Conservation (phyloP, 441 rosid genomes). For the Erodium moschatum region DNA sequence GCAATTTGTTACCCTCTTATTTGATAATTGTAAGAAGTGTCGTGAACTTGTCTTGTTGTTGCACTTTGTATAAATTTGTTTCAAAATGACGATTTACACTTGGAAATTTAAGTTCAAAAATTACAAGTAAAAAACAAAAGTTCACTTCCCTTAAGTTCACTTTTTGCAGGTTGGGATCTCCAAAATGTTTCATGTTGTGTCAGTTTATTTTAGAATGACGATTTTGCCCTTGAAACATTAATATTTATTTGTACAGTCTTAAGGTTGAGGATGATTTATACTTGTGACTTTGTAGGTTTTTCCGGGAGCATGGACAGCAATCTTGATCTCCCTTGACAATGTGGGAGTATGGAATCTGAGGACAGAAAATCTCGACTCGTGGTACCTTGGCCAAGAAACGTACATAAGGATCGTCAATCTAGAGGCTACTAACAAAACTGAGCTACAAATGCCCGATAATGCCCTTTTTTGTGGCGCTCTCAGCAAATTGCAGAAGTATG, state of each 20-base stretch:
- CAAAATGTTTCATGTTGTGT: too few relatives aligned
- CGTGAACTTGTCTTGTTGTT: too few relatives aligned
- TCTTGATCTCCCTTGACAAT: conserved; percentile 50
- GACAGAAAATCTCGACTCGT: conserved; percentile 30
- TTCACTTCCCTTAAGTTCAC: too few relatives aligned
- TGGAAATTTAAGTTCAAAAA: too few relatives aligned
- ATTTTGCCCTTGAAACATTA: too few relatives aligned
- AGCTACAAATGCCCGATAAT: conserved; percentile 40
- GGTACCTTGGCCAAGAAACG: conserved; percentile 43
- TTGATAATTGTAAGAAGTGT: too few relatives aligned
- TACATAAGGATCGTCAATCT: conserved; percentile 43
- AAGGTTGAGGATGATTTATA: background rate
- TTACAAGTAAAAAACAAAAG: too few relatives aligned
- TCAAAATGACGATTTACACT: too few relatives aligned
- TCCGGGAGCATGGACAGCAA: conserved; percentile 61
- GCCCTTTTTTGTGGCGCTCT: conserved; percentile 43
- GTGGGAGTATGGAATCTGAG: conserved; percentile 70
- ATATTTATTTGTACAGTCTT: background rate
- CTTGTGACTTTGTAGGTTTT: conserved; percentile 34
- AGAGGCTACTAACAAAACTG: conserved; percentile 35
- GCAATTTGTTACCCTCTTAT: too few relatives aligned
- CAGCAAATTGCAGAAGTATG: background rate
- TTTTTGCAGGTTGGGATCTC: too few relatives aligned
- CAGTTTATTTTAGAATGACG: too few relatives aligned
- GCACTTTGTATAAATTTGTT: too few relatives aligned